Conservation (phyloP, 805 yeast genomes). For the Candida namnaoensis region DNA sequence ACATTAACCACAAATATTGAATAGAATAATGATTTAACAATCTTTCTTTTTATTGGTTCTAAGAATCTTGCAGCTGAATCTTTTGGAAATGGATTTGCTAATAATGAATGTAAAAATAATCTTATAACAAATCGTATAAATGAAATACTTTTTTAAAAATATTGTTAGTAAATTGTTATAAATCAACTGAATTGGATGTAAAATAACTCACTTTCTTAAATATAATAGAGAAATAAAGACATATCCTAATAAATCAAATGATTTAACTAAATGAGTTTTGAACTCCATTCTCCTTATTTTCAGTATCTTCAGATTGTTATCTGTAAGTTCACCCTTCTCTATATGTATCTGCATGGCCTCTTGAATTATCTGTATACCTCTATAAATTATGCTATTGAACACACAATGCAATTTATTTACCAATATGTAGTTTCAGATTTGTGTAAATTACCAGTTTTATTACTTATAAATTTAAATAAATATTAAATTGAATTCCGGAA, state of each 20-base stretch:
- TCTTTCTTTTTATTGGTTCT: constrained; percentile 10
- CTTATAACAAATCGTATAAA: constrained; percentile 22
- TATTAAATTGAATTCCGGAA: too few relatives aligned
- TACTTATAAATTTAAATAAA: too few relatives aligned
- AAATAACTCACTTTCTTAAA: constrained; percentile 12
- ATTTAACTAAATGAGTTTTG: constrained; percentile 5
- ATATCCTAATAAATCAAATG: constrained; percentile 11
- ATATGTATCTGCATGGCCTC: constrained; percentile 1
- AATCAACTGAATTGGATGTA: neutral
- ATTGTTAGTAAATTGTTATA: constrained; percentile 1
- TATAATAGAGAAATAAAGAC: constrained; percentile 14
- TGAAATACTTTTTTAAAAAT: constrained; percentile 7
- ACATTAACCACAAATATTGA: constrained; percentile 16
- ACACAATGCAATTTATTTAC: too few relatives aligned
- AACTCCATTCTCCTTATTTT: constrained; percentile 12
- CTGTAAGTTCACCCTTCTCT: constrained; percentile 3
- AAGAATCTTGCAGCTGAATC: constrained; percentile 16
- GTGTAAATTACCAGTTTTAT: too few relatives aligned
- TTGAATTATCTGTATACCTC: too few relatives aligned
- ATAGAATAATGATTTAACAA: constrained; percentile 22
- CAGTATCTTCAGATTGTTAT: constrained; percentile 9
- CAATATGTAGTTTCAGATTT: too few relatives aligned
- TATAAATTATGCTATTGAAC: too few relatives aligned
- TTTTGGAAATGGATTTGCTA: constrained; percentile 33
- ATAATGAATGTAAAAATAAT: constrained; percentile 25